Evolutionary conservation across 495 filamentous ascomycete genomes (phyloP), one percentile per base, ranked within the genome.

Genomic region (Podospora australis): DNA sequence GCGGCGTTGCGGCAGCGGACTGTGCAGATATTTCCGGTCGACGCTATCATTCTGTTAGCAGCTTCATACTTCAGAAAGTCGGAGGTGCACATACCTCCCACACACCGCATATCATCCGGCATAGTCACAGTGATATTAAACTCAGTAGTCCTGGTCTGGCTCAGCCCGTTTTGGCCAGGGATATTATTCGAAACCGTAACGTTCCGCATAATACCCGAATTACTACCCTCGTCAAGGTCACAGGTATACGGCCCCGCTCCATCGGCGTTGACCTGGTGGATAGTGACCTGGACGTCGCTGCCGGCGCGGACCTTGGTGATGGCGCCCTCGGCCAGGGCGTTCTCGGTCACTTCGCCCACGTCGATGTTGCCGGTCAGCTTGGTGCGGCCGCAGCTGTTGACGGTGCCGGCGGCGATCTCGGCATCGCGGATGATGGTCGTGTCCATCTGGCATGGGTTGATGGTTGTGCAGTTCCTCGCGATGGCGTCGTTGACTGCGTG

Each of bases 241-340:
- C 76, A 79, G 2, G 62, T 55, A 52, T 74, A 79, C 2, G 75
- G 76, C 0, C 76, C 76, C 14, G 75, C 75, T 22, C 75, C 76
- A 52, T 79, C 75, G 17, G 70, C 73, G 48, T 78, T 79, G 46
- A 78, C 73, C 48, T 78, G 75, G 50, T 78, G 68, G 28, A 79
- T 64, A 11, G 70, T 74, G 19, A 74, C 69, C 0, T 55, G 62
- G 4, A 74, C 39, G 16, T 65, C 39, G 9, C 55, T 59, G 39
- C 72, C 70, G 0, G 56, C 23, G 52, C 64, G 50, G 42, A 78
- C 72, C 26, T 67, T 54, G 6, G 73, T 78, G 5, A 77, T 70
- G 22, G 63, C 53, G 6, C 52, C 53, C 2, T 62, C 68, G 42
- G 68, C 66, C 19, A 78, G 58, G 19, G 65, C 65, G 38, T 74